These are phyloP conservation scores for Corylus heterophylla DNA, from an alignment of 306 rosid species.

Conservation along the genomic window DNA sequence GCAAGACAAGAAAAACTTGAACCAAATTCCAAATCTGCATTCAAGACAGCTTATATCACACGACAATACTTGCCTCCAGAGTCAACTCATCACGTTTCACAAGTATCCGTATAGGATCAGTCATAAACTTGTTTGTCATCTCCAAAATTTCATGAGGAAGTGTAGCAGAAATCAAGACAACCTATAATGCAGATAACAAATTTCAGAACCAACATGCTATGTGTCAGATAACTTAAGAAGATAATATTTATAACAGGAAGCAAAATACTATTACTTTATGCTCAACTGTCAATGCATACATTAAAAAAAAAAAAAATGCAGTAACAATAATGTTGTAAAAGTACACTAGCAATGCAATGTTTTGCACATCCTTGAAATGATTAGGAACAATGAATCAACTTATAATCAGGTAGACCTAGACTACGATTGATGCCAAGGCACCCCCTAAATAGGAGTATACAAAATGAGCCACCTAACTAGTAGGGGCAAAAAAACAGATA, in stretches of 20 bases:
- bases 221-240: neutral
- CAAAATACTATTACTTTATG: neutral
- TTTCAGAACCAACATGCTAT: conserved; percentile 8
- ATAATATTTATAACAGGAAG: neutral
- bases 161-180: conserved; percentile 92
- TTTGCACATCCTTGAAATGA: neutral
- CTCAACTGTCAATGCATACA: neutral
- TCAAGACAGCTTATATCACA: conserved; percentile 8
- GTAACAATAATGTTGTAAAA: neutral
- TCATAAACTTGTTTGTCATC: conserved; percentile 94
- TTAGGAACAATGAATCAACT: neutral
- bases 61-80: conserved; percentile 64
- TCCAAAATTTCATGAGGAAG: conserved; percentile 99
- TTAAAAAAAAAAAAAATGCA: neutral
- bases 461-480: neutral
- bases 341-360: neutral
- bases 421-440: too few relatives aligned
- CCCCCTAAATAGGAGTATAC: too few relatives aligned
- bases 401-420: neutral
- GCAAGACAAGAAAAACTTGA: neutral
- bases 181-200: conserved; percentile 47
- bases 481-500: too few relatives aligned
- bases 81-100: conserved; percentile 99
- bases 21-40: conserved; percentile 23
- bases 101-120: conserved; percentile 97